A percentile compares a stretch with the other conserved stretches of the same genome.
These are phyloP conservation scores for Lepraria neglecta DNA, from an alignment of 495 filamentous ascomycete species.

Conservation along the genomic window DNA sequence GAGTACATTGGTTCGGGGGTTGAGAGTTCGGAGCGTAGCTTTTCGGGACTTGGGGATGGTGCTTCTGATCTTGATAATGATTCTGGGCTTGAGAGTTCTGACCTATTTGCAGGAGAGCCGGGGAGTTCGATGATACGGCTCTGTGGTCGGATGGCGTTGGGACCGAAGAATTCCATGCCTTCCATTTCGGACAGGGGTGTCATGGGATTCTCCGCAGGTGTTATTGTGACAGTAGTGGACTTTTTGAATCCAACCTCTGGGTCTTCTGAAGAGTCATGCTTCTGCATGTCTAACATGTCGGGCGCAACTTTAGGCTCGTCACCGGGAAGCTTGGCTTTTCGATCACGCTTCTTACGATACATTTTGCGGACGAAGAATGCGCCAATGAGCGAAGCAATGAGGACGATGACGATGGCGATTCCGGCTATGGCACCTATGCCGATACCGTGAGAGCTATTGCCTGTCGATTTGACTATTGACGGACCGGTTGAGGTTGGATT, in stretches of 20 bases:
- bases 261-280: constrained; percentile 15
- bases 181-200: constrained; percentile 22
- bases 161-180: constrained; percentile 9
- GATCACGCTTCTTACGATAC: constrained; percentile 4
- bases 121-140: constrained; percentile 21
- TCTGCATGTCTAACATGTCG: constrained; percentile 6
- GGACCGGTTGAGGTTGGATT: constrained; percentile 9
- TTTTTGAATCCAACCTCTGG: constrained; percentile 17
- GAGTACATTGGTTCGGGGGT: constrained; percentile 19
- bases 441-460: constrained; percentile 14
- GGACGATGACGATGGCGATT: constrained; percentile 23
- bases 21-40: constrained; percentile 22
- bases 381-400: constrained; percentile 16
- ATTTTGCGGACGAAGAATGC: constrained; percentile 18
- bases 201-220: constrained; percentile 14
- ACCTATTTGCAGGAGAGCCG: constrained; percentile 12
- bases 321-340: background rate
- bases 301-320: constrained; percentile 3
- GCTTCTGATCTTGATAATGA: constrained; percentile 12
- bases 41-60: constrained; percentile 11
- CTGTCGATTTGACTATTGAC: constrained; percentile 14
- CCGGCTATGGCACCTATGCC: constrained; percentile 24
- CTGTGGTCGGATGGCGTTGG: constrained; percentile 1
- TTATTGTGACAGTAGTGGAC: constrained; percentile 12
- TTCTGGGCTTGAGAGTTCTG: constrained; percentile 19